Conservation (phyloP, 2,329 filamentous ascomycete genomes). For the Fusarium hostae region DNA sequence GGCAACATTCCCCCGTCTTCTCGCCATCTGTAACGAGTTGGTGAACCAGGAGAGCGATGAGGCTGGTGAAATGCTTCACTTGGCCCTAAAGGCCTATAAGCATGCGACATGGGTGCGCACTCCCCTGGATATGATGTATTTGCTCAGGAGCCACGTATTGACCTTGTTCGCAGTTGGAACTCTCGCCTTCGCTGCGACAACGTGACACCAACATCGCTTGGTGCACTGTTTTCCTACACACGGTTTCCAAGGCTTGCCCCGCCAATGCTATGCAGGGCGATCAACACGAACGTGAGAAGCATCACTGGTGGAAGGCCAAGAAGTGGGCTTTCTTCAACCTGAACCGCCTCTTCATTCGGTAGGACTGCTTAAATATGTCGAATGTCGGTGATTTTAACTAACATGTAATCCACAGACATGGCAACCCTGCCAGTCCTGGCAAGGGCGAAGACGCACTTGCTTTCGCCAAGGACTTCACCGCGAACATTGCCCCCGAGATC, state of each 20-base stretch:
- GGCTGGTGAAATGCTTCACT: slow-evolving; percentile 95
- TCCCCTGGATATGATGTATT: slow-evolving; percentile 6
- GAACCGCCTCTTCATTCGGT: slow-evolving; percentile 94
- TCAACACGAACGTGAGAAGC: slow-evolving; percentile 85
- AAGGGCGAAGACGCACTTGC: slow-evolving; percentile 80
- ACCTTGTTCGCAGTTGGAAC: slow-evolving; percentile 75
- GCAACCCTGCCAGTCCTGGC: slow-evolving; percentile 81
- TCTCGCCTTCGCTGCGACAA: slow-evolving; percentile 80
- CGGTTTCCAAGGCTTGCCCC: slow-evolving; percentile 87
- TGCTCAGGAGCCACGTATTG: slow-evolving; percentile 4
- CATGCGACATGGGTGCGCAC: slow-evolving; percentile 87
- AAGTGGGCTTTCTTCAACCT: slow-evolving; percentile 99
- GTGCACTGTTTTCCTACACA: slow-evolving; percentile 94
- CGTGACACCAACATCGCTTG: slow-evolving; percentile 89
- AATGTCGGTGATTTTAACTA: not conserved
- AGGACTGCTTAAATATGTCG: slow-evolving; percentile 43
- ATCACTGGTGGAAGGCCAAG: slow-evolving; percentile 99
- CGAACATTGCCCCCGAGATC: slow-evolving; percentile 93
- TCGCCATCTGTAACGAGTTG: slow-evolving; percentile 87
- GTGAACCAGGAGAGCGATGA: slow-evolving; percentile 92
- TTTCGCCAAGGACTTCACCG: slow-evolving; percentile 91
- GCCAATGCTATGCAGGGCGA: slow-evolving; percentile 85
- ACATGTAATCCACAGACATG: slow-evolving; percentile 71
- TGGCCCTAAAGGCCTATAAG: slow-evolving; percentile 96
- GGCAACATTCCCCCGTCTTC: slow-evolving; percentile 86